Evolutionary conservation across 345 rosid genomes (phyloP), one percentile per base, ranked within the genome.

Genomic region (Eucalyptus rudis): DNA sequence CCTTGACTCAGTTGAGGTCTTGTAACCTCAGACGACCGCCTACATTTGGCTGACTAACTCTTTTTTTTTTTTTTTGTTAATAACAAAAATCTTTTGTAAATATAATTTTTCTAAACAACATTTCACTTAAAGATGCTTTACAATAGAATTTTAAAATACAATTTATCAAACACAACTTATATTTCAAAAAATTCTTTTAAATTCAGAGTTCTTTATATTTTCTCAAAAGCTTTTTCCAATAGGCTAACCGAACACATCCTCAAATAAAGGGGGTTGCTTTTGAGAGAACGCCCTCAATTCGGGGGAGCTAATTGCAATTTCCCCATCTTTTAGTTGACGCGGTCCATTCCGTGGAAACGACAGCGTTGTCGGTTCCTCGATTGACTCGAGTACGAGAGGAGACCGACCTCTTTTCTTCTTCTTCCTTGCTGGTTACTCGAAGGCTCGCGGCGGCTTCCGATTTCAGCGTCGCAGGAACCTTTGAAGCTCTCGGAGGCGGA

Each of bases 71-170:
- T 17, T 51, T 51, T 16, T 16, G 7, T 16, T 51, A 51, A 51
- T 3, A 51, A 6, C 7, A 51, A 7, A 6, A 33, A 33, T 33
- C 4, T 49, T 52, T 52, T 52, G 4, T 52, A 52, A 19, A 19
- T 17, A 52, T 7, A 17, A 17, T 7, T 52, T 19, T 52, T 19
- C 1, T 52, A 52, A 17, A 19, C 1, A 52, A 52, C 1, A 52
- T 52, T 52, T 52, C 19, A 0, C 56, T 19, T 3, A 52, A 52
- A 52, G 2, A 2, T 3, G 1, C 0, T 19, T 19, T 4, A 52
- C 2, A 52, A 52, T 1, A 19, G 2, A 52, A 0, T 52, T 52
- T 52, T 52, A 52, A 2, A 52, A 52, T 52, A 19, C 2, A 52
- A 52, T 52, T 19, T 19, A 52, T 52, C 24, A 52, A 3, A 19